Percentiles rank a stretch among this genome's conserved stretches.
phyloP scores from a whole-genome alignment of 331 rosid species.

The Acacia pycnantha region DNA sequence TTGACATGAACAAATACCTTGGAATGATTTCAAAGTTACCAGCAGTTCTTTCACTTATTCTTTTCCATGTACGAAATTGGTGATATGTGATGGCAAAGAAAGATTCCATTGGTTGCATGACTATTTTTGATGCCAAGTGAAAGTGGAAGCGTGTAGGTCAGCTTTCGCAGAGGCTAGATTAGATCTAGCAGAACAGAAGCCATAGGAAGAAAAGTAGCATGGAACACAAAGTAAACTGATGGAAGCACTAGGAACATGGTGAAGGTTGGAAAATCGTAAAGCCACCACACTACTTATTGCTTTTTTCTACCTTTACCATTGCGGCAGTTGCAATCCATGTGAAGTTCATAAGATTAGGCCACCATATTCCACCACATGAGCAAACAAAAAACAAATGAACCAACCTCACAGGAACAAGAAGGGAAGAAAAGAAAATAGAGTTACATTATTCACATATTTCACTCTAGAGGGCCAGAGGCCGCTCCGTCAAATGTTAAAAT shows the following conservation, averaged over 20 bases:
- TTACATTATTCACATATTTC: slow-evolving; percentile 32
- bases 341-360: slow-evolving; percentile 23
- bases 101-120: slow-evolving; percentile 16
- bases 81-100: not conserved
- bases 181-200: slow-evolving; percentile 37
- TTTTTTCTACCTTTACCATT: slow-evolving; percentile 31
- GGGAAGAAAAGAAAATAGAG: not conserved
- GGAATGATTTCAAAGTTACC: not conserved
- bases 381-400: not conserved
- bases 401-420: not conserved
- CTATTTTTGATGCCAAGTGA: not conserved
- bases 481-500: slow-evolving; percentile 26
- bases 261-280: slow-evolving; percentile 62
- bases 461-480: slow-evolving; percentile 22
- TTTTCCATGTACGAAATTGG: not conserved
- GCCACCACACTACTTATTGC: slow-evolving; percentile 40
- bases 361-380: slow-evolving; percentile 21
- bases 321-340: slow-evolving; percentile 47
- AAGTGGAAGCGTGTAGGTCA: slow-evolving; percentile 34
- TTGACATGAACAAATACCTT: not conserved
- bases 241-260: slow-evolving; percentile 29
- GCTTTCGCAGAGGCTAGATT: slow-evolving; percentile 24
- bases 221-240: slow-evolving; percentile 24
- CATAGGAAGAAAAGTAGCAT: slow-evolving; percentile 12
- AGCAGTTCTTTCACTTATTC: not conserved